Conservation (phyloP, 768 basidiomycete species). For the Boletus speciosus region DNA sequence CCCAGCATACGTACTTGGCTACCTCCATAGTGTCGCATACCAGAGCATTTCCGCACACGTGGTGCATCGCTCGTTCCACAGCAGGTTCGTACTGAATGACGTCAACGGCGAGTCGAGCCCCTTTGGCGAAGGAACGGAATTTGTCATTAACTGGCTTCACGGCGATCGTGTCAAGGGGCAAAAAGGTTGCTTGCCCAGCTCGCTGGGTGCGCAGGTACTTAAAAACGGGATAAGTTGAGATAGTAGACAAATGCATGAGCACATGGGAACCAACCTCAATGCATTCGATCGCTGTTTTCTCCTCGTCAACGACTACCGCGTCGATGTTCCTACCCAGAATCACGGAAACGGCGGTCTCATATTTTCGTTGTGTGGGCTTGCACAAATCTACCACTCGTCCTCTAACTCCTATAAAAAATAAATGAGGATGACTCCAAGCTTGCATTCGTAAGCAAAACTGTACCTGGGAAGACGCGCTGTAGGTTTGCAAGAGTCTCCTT, state of each 20-base stretch:
- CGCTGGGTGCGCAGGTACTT: conserved; percentile 95
- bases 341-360: conserved; percentile 87
- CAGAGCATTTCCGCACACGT: conserved; percentile 91
- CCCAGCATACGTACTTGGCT: conserved; percentile 86
- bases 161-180: conserved; percentile 97
- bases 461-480: conserved; percentile 88
- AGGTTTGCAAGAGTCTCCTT: conserved; percentile 84
- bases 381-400: conserved; percentile 93
- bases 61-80: conserved; percentile 92
- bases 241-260: not conserved
- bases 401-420: conserved; percentile 65
- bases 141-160: conserved; percentile 93
- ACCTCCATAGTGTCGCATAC: conserved; percentile 97
- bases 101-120: conserved; percentile 81
- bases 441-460: not conserved
- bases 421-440: not conserved
- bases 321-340: conserved; percentile 94
- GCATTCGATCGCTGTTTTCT: conserved; percentile 96
- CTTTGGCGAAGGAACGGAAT: conserved; percentile 87
- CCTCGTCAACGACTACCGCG: conserved; percentile 93
- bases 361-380: conserved; percentile 90
- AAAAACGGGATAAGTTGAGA: not conserved
- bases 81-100: conserved; percentile 78
- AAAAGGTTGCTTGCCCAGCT: conserved; percentile 94
- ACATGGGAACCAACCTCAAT: conserved; percentile 65